phyloP scores from a whole-genome alignment of 2,329 filamentous ascomycete genomes.

The Fusarium lyarnte region DNA sequence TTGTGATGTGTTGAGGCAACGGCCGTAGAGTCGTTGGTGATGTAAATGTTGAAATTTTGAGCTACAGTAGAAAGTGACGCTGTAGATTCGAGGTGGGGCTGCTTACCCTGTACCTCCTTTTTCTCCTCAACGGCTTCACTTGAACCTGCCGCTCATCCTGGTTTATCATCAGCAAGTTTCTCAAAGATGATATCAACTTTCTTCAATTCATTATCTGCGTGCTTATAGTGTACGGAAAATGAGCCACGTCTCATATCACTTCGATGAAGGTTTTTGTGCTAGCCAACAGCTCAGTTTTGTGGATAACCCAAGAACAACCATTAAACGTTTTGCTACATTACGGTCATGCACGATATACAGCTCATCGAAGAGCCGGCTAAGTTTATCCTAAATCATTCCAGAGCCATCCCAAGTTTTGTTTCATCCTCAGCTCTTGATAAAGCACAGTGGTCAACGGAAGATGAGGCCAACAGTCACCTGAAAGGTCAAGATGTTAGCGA shows the following conservation, averaged over 20 bases:
- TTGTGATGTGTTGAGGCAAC: slow-evolving; percentile 26
- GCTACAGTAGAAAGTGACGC: slow-evolving; percentile 36
- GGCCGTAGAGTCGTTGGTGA: slow-evolving; percentile 23
- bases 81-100: slow-evolving; percentile 20
- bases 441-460: not conserved
- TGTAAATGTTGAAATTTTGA: slow-evolving; percentile 43
- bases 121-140: not conserved
- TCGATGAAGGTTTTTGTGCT: not conserved
- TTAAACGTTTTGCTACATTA: not conserved
- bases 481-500: too few species aligned
- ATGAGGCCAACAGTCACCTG: not conserved
- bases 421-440: not conserved
- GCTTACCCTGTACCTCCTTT: slow-evolving; percentile 22
- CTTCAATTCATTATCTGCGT: not conserved
- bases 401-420: too few species aligned
- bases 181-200: not conserved
- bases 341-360: rapidly evolving
- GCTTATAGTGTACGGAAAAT: not conserved
- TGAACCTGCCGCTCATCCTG: slow-evolving; percentile 45
- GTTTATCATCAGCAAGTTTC: slow-evolving; percentile 43
- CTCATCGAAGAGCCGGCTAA: not conserved
- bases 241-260: rapidly evolving
- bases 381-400: not conserved
- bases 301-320: rapidly evolving
- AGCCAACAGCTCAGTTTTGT: not conserved